These are phyloP conservation scores for Lactifluus hygrophoroides DNA, from an alignment of 768 basidiomycete species.

Conservation along the genomic window DNA sequence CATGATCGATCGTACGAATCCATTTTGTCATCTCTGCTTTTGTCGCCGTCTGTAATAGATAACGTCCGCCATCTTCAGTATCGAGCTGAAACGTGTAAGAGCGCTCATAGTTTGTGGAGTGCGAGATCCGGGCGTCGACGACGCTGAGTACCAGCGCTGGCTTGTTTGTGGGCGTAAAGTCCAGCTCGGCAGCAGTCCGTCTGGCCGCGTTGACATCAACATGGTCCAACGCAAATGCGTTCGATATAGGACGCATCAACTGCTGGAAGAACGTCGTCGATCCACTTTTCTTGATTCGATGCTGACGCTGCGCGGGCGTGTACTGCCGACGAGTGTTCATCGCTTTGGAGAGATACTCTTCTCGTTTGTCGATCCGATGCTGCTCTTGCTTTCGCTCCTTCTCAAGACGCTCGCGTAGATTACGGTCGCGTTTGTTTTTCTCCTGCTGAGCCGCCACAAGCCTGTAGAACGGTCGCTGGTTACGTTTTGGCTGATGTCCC, in stretches of 20 bases:
- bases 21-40: slow-evolving; percentile 68
- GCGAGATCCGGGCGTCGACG: slow-evolving; percentile 59
- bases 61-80: slow-evolving; percentile 82
- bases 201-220: slow-evolving; percentile 35
- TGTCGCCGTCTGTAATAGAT: slow-evolving; percentile 64
- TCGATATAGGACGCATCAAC: slow-evolving; percentile 85
- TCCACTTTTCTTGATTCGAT: slow-evolving; percentile 84
- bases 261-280: slow-evolving; percentile 72
- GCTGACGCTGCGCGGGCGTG: slow-evolving; percentile 52
- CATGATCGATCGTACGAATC: slow-evolving; percentile 64
- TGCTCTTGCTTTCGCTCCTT: slow-evolving; percentile 76
- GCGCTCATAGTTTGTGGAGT: slow-evolving; percentile 70
- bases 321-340: slow-evolving; percentile 52
- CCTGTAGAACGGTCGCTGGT: slow-evolving; percentile 56
- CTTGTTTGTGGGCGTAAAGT: slow-evolving; percentile 65
- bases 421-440: slow-evolving; percentile 72
- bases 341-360: slow-evolving; percentile 65
- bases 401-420: slow-evolving; percentile 56
- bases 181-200: slow-evolving; percentile 63
- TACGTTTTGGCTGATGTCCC: slow-evolving; percentile 43
- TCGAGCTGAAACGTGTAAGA: slow-evolving; percentile 78
- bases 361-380: slow-evolving; percentile 58
- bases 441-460: slow-evolving; percentile 62
- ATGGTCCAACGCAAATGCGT: slow-evolving; percentile 66
- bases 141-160: slow-evolving; percentile 69